A percentile compares a stretch with the other conserved stretches of the same genome.
Conservation (phyloP, 2,329 filamentous ascomycete genomes). For the Curvularia lunata region DNA sequence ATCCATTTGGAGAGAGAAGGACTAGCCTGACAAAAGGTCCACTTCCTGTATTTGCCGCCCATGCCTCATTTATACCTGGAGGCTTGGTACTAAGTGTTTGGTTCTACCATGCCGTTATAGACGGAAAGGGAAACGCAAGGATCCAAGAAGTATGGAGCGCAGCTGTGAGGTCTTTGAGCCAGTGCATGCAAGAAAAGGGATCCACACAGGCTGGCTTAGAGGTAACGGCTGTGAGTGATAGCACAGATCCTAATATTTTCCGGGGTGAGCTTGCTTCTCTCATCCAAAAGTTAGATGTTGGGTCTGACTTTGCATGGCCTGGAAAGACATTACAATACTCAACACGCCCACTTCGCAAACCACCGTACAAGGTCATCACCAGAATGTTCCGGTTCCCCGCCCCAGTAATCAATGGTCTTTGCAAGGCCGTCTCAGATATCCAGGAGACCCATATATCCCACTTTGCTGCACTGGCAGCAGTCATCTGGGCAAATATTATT, state of each 20-base stretch:
- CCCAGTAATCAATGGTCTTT: neutral
- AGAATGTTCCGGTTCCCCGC: conserved; percentile 14
- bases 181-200: neutral
- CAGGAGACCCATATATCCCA: neutral
- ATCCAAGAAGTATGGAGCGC: conserved; percentile 25
- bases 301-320: neutral
- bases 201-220: neutral
- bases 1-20: conserved; percentile 18
- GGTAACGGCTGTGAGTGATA: neutral
- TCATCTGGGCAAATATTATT: conserved; percentile 11
- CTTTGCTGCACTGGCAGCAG: conserved; percentile 2
- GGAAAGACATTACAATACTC: neutral
- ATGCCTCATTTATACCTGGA: conserved; percentile 36
- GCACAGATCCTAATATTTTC: neutral
- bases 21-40: conserved; percentile 19
- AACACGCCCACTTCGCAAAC: neutral
- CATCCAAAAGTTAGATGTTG: neutral
- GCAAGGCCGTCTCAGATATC: neutral
- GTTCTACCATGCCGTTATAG: conserved; percentile 31
- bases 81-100: conserved; percentile 38
- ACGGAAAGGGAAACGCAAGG: conserved; percentile 24
- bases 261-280: conserved; percentile 7
- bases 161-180: neutral
- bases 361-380: conserved; percentile 15
- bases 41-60: conserved; percentile 29